Evolutionary conservation across 257 asterid genomes (phyloP).

Genomic region (Solanum pimpinellifolium): DNA sequence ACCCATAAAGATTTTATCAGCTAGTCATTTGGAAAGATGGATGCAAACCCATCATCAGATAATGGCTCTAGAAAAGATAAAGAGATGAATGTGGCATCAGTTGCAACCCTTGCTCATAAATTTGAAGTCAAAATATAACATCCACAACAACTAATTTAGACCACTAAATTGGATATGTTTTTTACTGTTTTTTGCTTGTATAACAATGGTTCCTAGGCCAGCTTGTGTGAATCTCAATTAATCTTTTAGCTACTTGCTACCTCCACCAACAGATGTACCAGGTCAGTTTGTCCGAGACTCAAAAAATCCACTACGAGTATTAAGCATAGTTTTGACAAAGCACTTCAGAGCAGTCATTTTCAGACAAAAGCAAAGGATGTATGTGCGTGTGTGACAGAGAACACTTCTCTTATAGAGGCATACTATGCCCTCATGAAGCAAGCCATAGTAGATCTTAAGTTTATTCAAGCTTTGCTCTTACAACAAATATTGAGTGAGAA

Average conservation of each 20-base stretch:
- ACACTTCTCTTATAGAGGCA: background rate
- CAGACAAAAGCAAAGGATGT: background rate
- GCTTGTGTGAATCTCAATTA: background rate
- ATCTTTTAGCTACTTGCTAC: background rate
- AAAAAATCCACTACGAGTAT: background rate
- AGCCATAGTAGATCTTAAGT: background rate
- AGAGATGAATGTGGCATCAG: background rate
- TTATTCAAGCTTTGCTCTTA: background rate
- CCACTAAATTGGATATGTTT: background rate
- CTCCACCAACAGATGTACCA: background rate
- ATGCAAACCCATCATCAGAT: background rate
- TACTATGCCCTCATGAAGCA: background rate
- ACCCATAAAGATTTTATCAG: background rate
- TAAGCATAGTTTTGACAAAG: background rate
- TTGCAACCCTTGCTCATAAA: background rate
- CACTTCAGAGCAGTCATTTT: background rate
- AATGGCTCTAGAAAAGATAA: background rate
- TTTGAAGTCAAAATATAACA: background rate
- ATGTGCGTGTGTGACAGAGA: background rate
- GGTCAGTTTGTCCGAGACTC: background rate
- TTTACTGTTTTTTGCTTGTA: background rate
- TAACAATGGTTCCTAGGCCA: background rate
- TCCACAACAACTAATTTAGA: background rate
- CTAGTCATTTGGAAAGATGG: background rate
- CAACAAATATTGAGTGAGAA: background rate